phyloP scores from a whole-genome alignment of 1,139 yeast genomes.

The Candida neerlandica region DNA sequence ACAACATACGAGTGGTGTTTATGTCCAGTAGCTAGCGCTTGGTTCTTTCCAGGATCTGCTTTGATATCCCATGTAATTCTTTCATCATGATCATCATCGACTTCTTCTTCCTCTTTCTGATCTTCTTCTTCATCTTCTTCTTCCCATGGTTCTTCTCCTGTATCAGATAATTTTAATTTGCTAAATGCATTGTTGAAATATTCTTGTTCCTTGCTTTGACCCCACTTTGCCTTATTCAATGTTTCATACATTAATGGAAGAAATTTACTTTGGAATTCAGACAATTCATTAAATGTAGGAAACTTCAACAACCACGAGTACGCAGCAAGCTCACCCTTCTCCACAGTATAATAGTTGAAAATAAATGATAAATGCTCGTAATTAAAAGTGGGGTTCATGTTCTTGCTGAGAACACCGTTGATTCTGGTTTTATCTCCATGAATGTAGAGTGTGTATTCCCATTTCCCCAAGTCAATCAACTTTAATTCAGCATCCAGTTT shows the following conservation, averaged over 20 bases:
- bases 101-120: slow-evolving; percentile 20
- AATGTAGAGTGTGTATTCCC: slow-evolving; percentile 56
- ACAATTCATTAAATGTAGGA: slow-evolving; percentile 37
- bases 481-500: slow-evolving; percentile 20
- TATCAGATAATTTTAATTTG: slow-evolving; percentile 32
- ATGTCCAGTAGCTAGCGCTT: slow-evolving; percentile 70
- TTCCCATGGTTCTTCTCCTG: slow-evolving; percentile 20
- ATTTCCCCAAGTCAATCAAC: slow-evolving; percentile 52
- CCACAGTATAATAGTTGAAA: slow-evolving; percentile 53
- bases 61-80: slow-evolving; percentile 19
- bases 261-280: slow-evolving; percentile 54
- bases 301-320: slow-evolving; percentile 71
- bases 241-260: slow-evolving; percentile 65
- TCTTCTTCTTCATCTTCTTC: slow-evolving; percentile 19
- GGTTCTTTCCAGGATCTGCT: slow-evolving; percentile 43
- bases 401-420: slow-evolving; percentile 47
- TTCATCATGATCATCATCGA: slow-evolving; percentile 24
- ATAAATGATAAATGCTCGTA: slow-evolving; percentile 59
- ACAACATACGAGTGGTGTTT: slow-evolving; percentile 77
- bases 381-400: slow-evolving; percentile 68
- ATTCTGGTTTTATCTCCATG: slow-evolving; percentile 26
- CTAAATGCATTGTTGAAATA: slow-evolving; percentile 31
- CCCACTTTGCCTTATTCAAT: slow-evolving; percentile 55
- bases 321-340: slow-evolving; percentile 32
- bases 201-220: slow-evolving; percentile 21